These are phyloP conservation scores for Calonectria henricotiae DNA, from an alignment of 2,329 filamentous ascomycete genomes.

Conservation along the genomic window DNA sequence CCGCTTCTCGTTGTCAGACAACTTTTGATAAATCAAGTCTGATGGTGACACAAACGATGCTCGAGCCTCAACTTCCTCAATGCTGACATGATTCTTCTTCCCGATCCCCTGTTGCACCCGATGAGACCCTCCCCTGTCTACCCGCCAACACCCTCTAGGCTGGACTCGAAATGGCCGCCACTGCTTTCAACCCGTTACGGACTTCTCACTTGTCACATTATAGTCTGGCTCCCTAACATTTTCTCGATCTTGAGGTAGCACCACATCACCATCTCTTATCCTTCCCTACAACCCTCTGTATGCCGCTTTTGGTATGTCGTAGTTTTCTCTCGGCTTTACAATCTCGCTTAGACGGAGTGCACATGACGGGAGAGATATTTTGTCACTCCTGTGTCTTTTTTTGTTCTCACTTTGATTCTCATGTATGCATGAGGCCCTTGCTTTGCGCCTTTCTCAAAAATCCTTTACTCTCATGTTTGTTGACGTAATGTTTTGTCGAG, in stretches of 20 bases:
- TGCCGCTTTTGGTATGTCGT: slow-evolving; percentile 7
- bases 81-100: slow-evolving; percentile 21
- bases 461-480: background rate
- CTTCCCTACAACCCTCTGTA: slow-evolving; percentile 1
- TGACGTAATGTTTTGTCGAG: too few species aligned
- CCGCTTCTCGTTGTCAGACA: slow-evolving; percentile 8
- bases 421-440: background rate
- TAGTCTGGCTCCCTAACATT: slow-evolving; percentile 6
- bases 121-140: slow-evolving; percentile 27
- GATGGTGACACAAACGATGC: slow-evolving; percentile 8
- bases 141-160: slow-evolving; percentile 8
- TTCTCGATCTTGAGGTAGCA: slow-evolving; percentile 24
- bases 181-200: slow-evolving; percentile 1
- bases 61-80: slow-evolving; percentile 20
- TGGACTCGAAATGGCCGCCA: slow-evolving; percentile 16
- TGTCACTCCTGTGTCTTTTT: background rate
- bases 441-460: background rate
- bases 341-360: slow-evolving; percentile 16
- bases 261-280: background rate
- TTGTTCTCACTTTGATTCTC: background rate
- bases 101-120: slow-evolving; percentile 24
- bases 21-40: background rate
- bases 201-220: slow-evolving; percentile 25
- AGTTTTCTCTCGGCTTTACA: background rate
- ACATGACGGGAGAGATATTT: background rate